Base-by-base conservation (phyloP, 2,329 filamentous ascomycete genomes). In the Sclerotinia sclerotiorum region DNA sequence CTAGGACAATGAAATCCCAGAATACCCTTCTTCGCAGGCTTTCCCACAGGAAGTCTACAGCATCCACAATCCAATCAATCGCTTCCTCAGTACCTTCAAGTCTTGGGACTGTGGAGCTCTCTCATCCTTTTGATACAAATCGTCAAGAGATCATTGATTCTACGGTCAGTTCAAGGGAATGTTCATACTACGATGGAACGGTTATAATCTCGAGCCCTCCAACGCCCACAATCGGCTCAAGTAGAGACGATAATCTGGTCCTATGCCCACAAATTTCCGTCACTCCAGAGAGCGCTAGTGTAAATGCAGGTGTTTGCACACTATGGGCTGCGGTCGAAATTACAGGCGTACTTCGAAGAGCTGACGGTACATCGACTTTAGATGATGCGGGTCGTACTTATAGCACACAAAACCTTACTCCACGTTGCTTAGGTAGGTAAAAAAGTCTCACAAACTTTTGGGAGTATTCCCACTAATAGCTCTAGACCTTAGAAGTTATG, bases 261-360 rank as follows among this genome's bases (percentile, higher is more conserved):
- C 68, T 78, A 3, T 75, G 68, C 39, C 77, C 77, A 8, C 70
- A 76, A 35, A 73, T 79, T 27, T 72, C 65, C 15, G 68, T 79
- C 65, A 78, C 74, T 7, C 73, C 78, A 5, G 76, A 79, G 71
- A 75, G 64, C 39, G 71, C 55, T 7, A 73, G 69, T 69, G 69
- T 80, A 13, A 74, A 76, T 63, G 74, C 72, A 60, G 73, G 73
- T 51, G 70, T 68, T 35, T 75, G 74, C 19, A 74, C 73, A 29
- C 71, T 80, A 8, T 79, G 78, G 76, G 73, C 77, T 7, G 77
- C 78, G n/a, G 72, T 80, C 60, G 76, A 78, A 62, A 69, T 81
- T 48, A 74, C 73, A 27, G 79, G 77, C 21, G 61, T 69, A 49
- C 70, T 77, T 54, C 69, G 71, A 49, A 69, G 52, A 39, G 71